A percentile compares a stretch with the other conserved stretches of the same genome.
Conservation (phyloP, 2,329 filamentous ascomycete genomes). For the Chaetothyriales sp. region DNA sequence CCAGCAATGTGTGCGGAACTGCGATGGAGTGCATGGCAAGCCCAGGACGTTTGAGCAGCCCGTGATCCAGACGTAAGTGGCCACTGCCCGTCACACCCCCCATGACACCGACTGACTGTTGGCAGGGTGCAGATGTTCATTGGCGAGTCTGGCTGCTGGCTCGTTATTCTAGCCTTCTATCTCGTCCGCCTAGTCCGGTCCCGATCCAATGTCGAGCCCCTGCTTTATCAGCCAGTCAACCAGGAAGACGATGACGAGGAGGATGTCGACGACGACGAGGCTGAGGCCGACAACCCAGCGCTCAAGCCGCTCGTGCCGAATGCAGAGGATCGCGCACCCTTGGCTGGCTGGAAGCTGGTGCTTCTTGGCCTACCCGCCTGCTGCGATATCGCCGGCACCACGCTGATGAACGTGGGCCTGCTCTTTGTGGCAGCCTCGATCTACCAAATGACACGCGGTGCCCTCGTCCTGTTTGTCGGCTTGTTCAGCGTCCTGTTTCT, state of each 20-base stretch:
- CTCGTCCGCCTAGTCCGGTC: constrained; percentile 38
- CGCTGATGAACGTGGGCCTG: constrained; percentile 90
- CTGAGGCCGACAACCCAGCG: constrained; percentile 30
- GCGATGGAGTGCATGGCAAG: constrained; percentile 52
- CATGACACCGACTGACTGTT: constrained; percentile 5
- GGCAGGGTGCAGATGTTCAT: constrained; percentile 78
- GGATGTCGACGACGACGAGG: constrained; percentile 32
- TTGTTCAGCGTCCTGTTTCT: constrained; percentile 89
- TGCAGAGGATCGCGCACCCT: constrained; percentile 41
- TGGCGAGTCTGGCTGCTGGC: constrained; percentile 90
- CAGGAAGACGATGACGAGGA: constrained; percentile 32
- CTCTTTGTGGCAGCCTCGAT: constrained; percentile 90
- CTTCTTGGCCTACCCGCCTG: constrained; percentile 73
- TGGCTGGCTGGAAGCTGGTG: constrained; percentile 56
- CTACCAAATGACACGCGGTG: constrained; percentile 96
- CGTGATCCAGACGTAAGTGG: constrained; percentile 67
- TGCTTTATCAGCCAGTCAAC: constrained; percentile 50
- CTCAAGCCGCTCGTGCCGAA: constrained; percentile 39
- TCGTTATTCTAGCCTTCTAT: constrained; percentile 60
- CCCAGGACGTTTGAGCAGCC: constrained; percentile 77
- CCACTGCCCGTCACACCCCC: not conserved
- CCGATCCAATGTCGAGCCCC: constrained; percentile 25
- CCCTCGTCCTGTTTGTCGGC: constrained; percentile 87
- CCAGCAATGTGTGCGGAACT: constrained; percentile 91
- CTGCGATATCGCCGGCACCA: constrained; percentile 89